Evolutionary conservation across 441 rosid species (phyloP), one percentile per base, ranked within the genome.

Genomic region (Populus hybrid): DNA sequence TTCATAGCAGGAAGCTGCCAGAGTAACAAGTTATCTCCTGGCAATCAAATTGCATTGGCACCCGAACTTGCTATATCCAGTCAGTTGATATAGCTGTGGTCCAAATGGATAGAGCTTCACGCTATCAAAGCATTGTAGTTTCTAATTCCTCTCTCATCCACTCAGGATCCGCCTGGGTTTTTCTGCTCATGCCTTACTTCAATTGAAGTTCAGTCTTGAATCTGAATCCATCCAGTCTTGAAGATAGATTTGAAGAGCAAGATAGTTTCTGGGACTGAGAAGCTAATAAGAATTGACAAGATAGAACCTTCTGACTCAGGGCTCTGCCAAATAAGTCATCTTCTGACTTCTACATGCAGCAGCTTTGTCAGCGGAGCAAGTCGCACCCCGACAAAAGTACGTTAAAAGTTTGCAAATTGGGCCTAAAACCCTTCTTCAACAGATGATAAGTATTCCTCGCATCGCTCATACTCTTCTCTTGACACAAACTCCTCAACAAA

Each of bases 391-490:
- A 90, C 64, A 95, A 76, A 72, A 95, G 96, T 28, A 93, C 84
- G 80, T 95, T 93, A 74, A 87, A 92, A 28, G 98, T 91, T 81
- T 88, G 91, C 86, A 92, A 83, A 86, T 92, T 81, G 2, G 95
- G 93, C 76, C 68, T 77, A 35, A 89, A 93, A 61, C 89, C 87
- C 68, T 78, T 80, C 85, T 95, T 93, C 83, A 95, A 86, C 0
- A 78, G 77, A 61, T 95, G 96, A 83, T 90, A 92, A n/a, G 88
- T 93, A 83, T 93, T 91, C 79, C 95, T 92, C 59, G 97, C 97
- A 86, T 95, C 93, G 0, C 67, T 29, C 98, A 93, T 93, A 66
- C 90, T 90, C 89, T 93, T 95, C 87, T 95, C 94, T 80, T 93
- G 97, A 71, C 97, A 92, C 78, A 92, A 80, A 61, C 94, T 87